Conservation (phyloP, 169 alveolate genomes). For the Plasmodium relictum region DNA sequence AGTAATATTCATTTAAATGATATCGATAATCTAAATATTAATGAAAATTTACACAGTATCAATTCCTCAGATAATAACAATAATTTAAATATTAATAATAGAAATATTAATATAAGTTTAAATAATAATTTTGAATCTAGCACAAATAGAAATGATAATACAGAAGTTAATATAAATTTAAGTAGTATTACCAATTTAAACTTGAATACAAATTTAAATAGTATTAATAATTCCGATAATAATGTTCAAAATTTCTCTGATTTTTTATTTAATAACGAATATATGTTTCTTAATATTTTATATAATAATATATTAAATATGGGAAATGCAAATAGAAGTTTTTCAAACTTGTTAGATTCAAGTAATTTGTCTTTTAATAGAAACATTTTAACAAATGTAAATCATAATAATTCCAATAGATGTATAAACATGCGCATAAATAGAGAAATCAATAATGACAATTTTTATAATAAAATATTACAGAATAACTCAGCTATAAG, state of each 20-base stretch:
- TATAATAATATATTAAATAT: slow-evolving; percentile 38
- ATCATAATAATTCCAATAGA: neutral
- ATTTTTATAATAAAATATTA: neutral
- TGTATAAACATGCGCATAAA: neutral
- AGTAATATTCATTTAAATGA: neutral
- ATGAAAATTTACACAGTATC: neutral
- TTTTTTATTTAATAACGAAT: neutral
- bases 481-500: neutral
- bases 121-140: neutral
- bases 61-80: neutral
- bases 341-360: slow-evolving; percentile 1
- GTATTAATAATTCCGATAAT: neutral
- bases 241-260: neutral
- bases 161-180: neutral
- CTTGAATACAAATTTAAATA: neutral
- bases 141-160: neutral
- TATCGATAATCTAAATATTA: neutral
- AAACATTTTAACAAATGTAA: neutral
- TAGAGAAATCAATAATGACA: neutral
- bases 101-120: neutral
- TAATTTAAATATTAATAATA: neutral
- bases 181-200: neutral
- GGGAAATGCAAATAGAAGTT: slow-evolving; percentile 13
- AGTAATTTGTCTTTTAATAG: neutral
- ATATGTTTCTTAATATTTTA: slow-evolving; percentile 21